These are phyloP conservation scores for Arthrobotrys pseudoclavata DNA, from an alignment of 2,329 filamentous ascomycete genomes.

Conservation along the genomic window DNA sequence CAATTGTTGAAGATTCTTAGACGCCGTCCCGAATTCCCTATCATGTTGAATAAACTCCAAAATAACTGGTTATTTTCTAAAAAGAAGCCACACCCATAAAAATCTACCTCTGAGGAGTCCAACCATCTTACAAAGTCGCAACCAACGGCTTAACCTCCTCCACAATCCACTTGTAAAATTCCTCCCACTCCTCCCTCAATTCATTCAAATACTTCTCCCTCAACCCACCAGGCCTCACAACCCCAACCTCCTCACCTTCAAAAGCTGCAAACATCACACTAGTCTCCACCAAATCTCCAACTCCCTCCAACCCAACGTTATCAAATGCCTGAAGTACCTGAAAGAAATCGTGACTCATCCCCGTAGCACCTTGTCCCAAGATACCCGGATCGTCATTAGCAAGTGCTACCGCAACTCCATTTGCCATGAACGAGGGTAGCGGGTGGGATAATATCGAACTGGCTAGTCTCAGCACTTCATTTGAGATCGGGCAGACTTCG, in stretches of 20 bases:
- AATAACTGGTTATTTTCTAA: background rate
- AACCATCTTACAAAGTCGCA: conserved; percentile 18
- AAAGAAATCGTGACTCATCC: conserved; percentile 94
- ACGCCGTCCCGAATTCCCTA: conserved; percentile 30
- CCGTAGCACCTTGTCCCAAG: conserved; percentile 83
- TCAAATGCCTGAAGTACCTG: conserved; percentile 92
- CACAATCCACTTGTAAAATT: conserved; percentile 86
- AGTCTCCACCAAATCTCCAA: conserved; percentile 91
- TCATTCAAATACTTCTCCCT: conserved; percentile 80
- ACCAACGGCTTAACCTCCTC: conserved; percentile 47
- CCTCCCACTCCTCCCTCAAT: conserved; percentile 87
- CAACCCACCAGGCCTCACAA: conserved; percentile 79
- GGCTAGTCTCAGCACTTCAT: conserved; percentile 86
- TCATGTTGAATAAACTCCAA: conserved; percentile 57
- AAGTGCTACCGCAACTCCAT: conserved; percentile 85
- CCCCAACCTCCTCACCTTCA: conserved; percentile 84
- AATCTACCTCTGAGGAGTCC: background rate
- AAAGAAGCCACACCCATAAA: background rate
- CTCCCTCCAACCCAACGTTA: conserved; percentile 86
- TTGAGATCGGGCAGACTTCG: conserved; percentile 91
- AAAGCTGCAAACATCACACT: conserved; percentile 91
- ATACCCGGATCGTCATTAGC: conserved; percentile 94
- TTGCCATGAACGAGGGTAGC: conserved; percentile 83
- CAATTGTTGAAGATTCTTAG: conserved; percentile 40
- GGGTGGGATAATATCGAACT: conserved; percentile 82